A percentile compares a stretch with the other conserved stretches of the same genome.
phyloP scores from a whole-genome alignment of 2,329 filamentous ascomycete species.

The Beauveria australis region DNA sequence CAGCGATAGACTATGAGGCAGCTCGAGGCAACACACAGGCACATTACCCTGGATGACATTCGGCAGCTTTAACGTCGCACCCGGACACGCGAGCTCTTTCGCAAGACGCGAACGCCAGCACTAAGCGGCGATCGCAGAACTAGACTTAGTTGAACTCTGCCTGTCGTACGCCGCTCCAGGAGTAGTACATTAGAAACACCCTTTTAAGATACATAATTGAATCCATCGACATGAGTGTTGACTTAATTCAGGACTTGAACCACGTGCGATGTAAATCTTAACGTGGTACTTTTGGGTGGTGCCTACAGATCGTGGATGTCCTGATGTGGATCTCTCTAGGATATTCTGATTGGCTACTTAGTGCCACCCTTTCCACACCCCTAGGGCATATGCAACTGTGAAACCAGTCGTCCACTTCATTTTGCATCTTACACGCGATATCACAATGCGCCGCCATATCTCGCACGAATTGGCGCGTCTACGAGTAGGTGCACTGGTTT shows the following conservation, averaged over 20 bases:
- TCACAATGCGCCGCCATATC: constrained; percentile 4
- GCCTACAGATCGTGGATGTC: no score
- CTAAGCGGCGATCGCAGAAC: not conserved
- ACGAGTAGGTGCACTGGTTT: not conserved
- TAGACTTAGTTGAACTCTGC: not conserved
- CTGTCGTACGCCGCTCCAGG: not conserved
- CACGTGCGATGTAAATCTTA: no score
- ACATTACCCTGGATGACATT: not conserved
- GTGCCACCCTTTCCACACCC: not conserved
- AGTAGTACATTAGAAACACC: not conserved
- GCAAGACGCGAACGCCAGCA: not conserved
- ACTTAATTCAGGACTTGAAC: not conserved
- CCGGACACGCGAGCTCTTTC: not conserved
- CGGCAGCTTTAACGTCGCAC: not conserved
- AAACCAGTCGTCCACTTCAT: not conserved
- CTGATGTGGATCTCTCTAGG: not conserved
- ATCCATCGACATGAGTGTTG: not conserved
- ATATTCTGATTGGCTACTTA: not conserved
- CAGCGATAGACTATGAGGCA: not conserved
- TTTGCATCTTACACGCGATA: not conserved
- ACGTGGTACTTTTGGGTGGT: no score
- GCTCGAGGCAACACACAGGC: not conserved
- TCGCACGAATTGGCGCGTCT: not conserved
- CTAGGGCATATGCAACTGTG: not conserved
- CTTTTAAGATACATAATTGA: not conserved